These are phyloP conservation scores for Magnaporthiopsis rhizophila DNA, from an alignment of 2,329 filamentous ascomycete species.

Conservation along the genomic window DNA sequence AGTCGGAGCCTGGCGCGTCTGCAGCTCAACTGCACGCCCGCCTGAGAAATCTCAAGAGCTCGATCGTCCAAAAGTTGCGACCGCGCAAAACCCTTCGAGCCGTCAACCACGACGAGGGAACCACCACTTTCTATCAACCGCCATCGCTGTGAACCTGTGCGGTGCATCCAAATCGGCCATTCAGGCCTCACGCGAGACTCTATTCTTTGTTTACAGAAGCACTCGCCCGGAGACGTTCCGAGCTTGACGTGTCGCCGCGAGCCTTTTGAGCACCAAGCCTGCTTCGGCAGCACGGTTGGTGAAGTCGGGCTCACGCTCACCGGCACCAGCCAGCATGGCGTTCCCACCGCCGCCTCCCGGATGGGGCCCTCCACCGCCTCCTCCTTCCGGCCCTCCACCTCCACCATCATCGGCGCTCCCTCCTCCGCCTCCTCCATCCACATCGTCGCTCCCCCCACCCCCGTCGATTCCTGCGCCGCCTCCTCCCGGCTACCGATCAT, in stretches of 20 bases:
- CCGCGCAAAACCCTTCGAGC: not conserved
- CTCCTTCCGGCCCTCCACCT: constrained; percentile 39
- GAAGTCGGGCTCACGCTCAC: constrained; percentile 20
- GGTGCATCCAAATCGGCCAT: not conserved
- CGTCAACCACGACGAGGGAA: not conserved
- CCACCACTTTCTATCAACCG: constrained; percentile 3
- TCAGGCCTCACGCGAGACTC: not conserved
- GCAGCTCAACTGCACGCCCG: not conserved
- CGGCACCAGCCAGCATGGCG: constrained; percentile 21
- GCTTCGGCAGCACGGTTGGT: constrained; percentile 6
- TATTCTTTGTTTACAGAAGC: not conserved
- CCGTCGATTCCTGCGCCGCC: constrained; percentile 58
- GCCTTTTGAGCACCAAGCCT: not conserved
- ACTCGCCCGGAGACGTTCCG: not conserved
- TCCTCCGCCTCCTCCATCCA: constrained; percentile 25
- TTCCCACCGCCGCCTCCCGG: constrained; percentile 48
- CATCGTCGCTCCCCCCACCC: constrained; percentile 46
- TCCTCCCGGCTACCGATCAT: constrained; percentile 76
- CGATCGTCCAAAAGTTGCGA: not conserved
- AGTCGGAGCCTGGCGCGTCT: not conserved
- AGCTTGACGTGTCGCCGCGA: not conserved
- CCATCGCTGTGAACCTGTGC: constrained; percentile 5
- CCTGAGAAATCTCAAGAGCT: not conserved
- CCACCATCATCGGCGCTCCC: constrained; percentile 37
- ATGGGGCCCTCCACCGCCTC: constrained; percentile 42